Evolutionary conservation across 805 yeast genomes (phyloP).

Genomic region (Starmerella powellii): DNA sequence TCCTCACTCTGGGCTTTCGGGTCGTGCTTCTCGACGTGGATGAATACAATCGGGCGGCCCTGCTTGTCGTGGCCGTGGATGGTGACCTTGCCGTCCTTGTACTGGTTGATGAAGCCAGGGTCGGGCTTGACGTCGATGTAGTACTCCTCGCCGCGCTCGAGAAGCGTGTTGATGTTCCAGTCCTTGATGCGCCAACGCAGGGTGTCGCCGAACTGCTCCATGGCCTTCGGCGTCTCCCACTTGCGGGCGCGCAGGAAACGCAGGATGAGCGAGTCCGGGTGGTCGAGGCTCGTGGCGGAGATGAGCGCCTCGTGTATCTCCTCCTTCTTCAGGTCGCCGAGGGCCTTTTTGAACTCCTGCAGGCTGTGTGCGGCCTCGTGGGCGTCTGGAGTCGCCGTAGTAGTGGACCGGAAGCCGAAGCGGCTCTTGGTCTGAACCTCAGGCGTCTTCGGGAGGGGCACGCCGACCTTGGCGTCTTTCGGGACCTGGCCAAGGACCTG

Average conservation of each 20-base stretch:
- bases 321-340: conserved; percentile 42
- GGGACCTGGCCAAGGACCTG: conserved; percentile 24
- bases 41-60: conserved; percentile 68
- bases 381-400: conserved; percentile 8
- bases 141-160: conserved; percentile 62
- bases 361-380: conserved; percentile 21
- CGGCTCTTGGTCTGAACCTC: conserved; percentile 23
- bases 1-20: conserved; percentile 54
- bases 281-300: conserved; percentile 58
- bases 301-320: conserved; percentile 43
- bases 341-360: conserved; percentile 35
- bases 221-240: conserved; percentile 58
- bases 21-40: conserved; percentile 67
- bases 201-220: conserved; percentile 61
- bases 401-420: conserved; percentile 24
- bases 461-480: conserved; percentile 21
- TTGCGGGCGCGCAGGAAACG: conserved; percentile 80
- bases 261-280: conserved; percentile 65
- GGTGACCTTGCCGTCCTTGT: conserved; percentile 55
- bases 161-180: conserved; percentile 46
- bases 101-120: conserved; percentile 39
- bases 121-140: conserved; percentile 37
- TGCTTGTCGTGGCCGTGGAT: conserved; percentile 61
- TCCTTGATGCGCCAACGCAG: conserved; percentile 62
- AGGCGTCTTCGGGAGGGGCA: conserved; percentile 16